These are phyloP conservation scores for Atkinsonella texensis DNA, from an alignment of 2,329 filamentous ascomycete species.

Conservation along the genomic window DNA sequence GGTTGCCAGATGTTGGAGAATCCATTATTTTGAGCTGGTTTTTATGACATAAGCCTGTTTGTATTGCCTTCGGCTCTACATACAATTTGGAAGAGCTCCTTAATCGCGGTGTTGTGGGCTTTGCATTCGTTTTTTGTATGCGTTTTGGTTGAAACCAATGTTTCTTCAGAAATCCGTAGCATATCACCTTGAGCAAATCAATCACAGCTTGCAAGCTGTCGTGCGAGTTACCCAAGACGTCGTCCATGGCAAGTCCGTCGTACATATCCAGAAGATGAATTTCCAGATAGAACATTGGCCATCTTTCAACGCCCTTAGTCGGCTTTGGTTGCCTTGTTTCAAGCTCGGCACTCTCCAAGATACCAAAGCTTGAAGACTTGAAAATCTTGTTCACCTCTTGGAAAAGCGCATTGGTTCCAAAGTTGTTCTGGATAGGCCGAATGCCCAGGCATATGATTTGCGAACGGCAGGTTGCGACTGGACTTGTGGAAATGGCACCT, in stretches of 20 bases:
- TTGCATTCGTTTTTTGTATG: slow-evolving; percentile 8
- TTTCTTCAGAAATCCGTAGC: slow-evolving; percentile 62
- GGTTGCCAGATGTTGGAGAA: background rate
- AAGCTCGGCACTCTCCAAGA: slow-evolving; percentile 32
- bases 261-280: slow-evolving; percentile 32
- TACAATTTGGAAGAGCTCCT: background rate
- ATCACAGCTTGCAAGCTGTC: slow-evolving; percentile 33
- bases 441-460: slow-evolving; percentile 80
- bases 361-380: slow-evolving; percentile 63
- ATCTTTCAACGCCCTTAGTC: slow-evolving; percentile 61
- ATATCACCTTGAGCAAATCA: slow-evolving; percentile 57
- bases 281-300: slow-evolving; percentile 82
- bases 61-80: background rate
- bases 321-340: slow-evolving; percentile 33
- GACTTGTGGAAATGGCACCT: slow-evolving; percentile 59
- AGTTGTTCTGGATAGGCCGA: slow-evolving; percentile 44
- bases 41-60: background rate
- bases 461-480: slow-evolving; percentile 56
- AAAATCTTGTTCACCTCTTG: slow-evolving; percentile 72
- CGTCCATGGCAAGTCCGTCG: slow-evolving; percentile 23
- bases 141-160: slow-evolving; percentile 53
- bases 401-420: slow-evolving; percentile 55
- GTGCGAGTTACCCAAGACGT: slow-evolving; percentile 31
- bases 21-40: background rate
- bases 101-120: background rate